Base-by-base conservation (phyloP, 352 stramenopile genomes). In the Globisporangium abappressorium region DNA sequence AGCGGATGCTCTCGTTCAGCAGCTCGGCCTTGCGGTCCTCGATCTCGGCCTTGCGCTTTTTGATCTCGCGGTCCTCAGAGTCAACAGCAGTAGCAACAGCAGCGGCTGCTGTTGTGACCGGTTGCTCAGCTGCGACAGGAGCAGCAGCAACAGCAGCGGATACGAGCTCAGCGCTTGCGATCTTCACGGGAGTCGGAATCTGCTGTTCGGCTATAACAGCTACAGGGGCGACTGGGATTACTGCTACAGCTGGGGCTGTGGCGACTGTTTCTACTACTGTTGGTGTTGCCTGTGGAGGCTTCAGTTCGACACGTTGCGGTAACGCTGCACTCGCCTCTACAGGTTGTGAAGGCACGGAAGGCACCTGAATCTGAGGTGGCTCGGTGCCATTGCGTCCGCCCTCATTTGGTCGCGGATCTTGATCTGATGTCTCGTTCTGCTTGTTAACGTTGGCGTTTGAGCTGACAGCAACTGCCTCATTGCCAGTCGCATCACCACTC, bases 1-100 rank as follows among this genome's bases (percentile, higher is more conserved):
- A 66, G 7, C 49, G 65, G n/a, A 70, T 67, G 46, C 59, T 70
- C 24, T 66, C 51, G 41, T 65, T 70, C 28, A 57, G 36, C 7
- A 65, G 46, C 30, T 65, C 46, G 5, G 57, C 43, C 51, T 60
- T 70, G 34, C 43, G 57, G 33, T 59, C 46, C 33, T 70, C 57
- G 22, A 59, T 69, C 30, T 69, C 64, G 11, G 54, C 64, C 33
- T 65, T 65, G 20, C 56, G 56, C n/a, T 49, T 56, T 30, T 38
- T 54, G 7, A 60, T 15, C 20, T 65, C 47, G 12, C 20, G 56
- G 1, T 70, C 34, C 9, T 65, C 41, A 5, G 38, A 12, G 12
- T 57, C 51, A 2, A n/a, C 51, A 30, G 49, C 49, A 20, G 14
- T 12, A 46, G 4, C 38, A 7, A 7, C 38, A 18, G 14, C 38